A percentile compares a stretch with the other conserved stretches of the same genome.
These are phyloP conservation scores for Fusarium sp. DNA, from an alignment of 2,329 filamentous ascomycete genomes.

Conservation along the genomic window DNA sequence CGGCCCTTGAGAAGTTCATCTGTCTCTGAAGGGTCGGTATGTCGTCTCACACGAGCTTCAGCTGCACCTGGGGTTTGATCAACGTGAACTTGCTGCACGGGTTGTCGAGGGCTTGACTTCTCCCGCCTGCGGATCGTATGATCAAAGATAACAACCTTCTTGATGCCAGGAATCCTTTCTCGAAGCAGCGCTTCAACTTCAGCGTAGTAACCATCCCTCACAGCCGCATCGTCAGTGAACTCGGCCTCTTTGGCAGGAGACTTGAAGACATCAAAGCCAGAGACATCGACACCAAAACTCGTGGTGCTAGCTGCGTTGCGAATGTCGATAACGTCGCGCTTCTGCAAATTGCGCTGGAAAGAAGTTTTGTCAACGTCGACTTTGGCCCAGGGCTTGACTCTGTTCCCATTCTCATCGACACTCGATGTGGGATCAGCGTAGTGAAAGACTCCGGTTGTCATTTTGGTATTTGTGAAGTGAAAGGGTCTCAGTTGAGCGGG, in stretches of 20 bases:
- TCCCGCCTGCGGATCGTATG: slow-evolving; percentile 74
- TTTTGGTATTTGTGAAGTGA: slow-evolving; percentile 9
- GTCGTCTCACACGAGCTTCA: slow-evolving; percentile 71
- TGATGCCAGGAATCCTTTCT: slow-evolving; percentile 66
- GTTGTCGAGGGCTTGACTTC: slow-evolving; percentile 69
- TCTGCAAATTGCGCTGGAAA: slow-evolving; percentile 34
- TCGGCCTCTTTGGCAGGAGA: slow-evolving; percentile 61
- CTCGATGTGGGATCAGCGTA: slow-evolving; percentile 40
- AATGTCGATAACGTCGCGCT: slow-evolving; percentile 44
- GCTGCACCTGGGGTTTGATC: slow-evolving; percentile 77
- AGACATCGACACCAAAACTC: slow-evolving; percentile 43
- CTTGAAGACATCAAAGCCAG: slow-evolving; percentile 46
- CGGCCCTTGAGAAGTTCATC: slow-evolving; percentile 54
- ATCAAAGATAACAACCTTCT: slow-evolving; percentile 77
- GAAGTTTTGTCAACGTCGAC: slow-evolving; percentile 44
- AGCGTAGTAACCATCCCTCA: slow-evolving; percentile 70
- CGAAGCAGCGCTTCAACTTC: slow-evolving; percentile 71
- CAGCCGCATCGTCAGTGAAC: slow-evolving; percentile 68
- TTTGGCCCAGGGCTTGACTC: slow-evolving; percentile 42
- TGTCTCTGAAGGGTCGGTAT: slow-evolving; percentile 62
- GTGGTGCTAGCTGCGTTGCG: slow-evolving; percentile 31
- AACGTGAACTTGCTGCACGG: slow-evolving; percentile 78
- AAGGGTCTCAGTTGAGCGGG: slow-evolving; percentile 12
- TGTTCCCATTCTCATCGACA: slow-evolving; percentile 17
- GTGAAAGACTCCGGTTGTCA: slow-evolving; percentile 38